Evolutionary conservation across 75 land plant genomes (phyloP).

Genomic region (Larix kaempferi): DNA sequence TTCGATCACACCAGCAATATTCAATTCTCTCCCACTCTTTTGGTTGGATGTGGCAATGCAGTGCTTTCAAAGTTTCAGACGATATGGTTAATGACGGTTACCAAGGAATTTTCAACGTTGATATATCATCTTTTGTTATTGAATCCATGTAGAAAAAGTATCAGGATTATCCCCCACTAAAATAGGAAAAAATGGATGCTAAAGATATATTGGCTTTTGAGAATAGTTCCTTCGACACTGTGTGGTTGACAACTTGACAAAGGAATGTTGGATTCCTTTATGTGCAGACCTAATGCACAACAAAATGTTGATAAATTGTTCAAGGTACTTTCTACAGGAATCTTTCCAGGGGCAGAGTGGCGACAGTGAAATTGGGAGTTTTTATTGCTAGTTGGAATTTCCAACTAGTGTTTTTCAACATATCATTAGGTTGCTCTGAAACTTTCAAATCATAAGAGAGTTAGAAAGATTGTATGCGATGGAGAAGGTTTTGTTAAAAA

Average conservation of each 20-base stretch:
- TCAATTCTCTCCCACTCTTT: conserved; percentile 55
- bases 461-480: too few relatives aligned
- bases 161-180: conserved; percentile 42
- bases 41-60: conserved; percentile 95
- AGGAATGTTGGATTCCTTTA: conserved; percentile 85
- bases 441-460: too few relatives aligned
- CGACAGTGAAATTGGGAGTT: too few relatives aligned
- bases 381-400: too few relatives aligned
- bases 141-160: conserved; percentile 81
- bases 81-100: conserved; percentile 90
- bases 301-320: conserved; percentile 74
- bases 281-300: conserved; percentile 85
- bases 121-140: conserved; percentile 89
- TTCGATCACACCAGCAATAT: conserved; percentile 98
- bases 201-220: conserved; percentile 70
- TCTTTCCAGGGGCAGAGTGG: too few relatives aligned
- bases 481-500: too few relatives aligned
- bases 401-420: too few relatives aligned
- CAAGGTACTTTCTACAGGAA: too few relatives aligned
- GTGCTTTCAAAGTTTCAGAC: conserved; percentile 81
- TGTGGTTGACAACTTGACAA: conserved; percentile 92
- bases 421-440: too few relatives aligned
- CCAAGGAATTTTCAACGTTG: conserved; percentile 70
- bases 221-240: conserved; percentile 62
- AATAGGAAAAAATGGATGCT: conserved; percentile 75